Evolutionary conservation across 139 green algal species (phyloP).

Genomic region (Zygnema circumcarinatum): DNA sequence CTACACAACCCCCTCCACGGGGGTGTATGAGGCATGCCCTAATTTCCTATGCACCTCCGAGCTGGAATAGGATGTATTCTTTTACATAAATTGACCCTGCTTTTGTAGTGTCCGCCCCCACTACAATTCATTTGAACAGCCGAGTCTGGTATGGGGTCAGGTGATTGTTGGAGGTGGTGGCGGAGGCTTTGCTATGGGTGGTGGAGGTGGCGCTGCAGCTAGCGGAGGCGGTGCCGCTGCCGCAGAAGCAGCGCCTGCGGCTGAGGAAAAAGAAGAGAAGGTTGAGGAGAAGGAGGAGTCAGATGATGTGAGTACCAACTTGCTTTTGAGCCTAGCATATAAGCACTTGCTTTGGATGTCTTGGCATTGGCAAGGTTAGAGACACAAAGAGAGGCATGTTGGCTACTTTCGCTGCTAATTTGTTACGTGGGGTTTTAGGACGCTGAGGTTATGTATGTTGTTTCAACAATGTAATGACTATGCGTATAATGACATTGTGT

Average conservation of each 20-base stretch:
- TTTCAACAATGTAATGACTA: not conserved
- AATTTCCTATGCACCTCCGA: not conserved
- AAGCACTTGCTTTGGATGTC: too few relatives aligned
- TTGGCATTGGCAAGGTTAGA: too few relatives aligned
- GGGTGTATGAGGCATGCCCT: slow-evolving; percentile 12
- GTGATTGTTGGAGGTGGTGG: slow-evolving; percentile 37
- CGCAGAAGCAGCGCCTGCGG: slow-evolving; percentile 5
- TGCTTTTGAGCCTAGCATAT: too few relatives aligned
- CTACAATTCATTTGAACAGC: too few relatives aligned
- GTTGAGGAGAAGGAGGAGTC: slow-evolving; percentile 52
- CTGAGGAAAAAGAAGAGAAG: slow-evolving; percentile 48
- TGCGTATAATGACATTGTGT: not conserved
- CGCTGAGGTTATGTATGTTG: not conserved
- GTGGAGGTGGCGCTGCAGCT: not conserved
- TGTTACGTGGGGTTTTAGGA: not conserved
- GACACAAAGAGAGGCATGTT: not conserved
- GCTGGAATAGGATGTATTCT: not conserved
- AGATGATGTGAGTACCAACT: slow-evolving; percentile 28
- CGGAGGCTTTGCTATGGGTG: not conserved
- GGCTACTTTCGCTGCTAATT: not conserved
- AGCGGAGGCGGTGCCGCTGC: slow-evolving; percentile 6
- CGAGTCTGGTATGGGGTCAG: too few relatives aligned
- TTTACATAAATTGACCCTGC: too few relatives aligned
- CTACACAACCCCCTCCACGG: slow-evolving; percentile 2
- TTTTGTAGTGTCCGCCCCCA: too few relatives aligned